These are phyloP conservation scores for Phytophthora idaei DNA, from an alignment of 352 stramenopile species.

Conservation along the genomic window DNA sequence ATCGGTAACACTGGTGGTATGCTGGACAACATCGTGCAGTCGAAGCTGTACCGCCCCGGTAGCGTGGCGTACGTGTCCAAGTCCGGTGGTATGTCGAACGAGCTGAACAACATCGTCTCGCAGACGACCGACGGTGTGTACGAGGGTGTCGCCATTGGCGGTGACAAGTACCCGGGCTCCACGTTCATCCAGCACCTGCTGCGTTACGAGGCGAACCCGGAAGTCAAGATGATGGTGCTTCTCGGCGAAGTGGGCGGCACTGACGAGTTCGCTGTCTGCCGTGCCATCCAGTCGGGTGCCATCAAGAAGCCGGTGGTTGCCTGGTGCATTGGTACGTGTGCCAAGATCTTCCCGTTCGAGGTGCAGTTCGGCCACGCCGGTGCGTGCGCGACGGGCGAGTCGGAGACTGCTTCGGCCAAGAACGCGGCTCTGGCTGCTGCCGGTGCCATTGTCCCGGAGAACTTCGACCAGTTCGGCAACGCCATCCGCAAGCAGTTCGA, in stretches of 20 bases:
- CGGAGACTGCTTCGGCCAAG: constrained; percentile 94
- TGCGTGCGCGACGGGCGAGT: constrained; percentile 92
- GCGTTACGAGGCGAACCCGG: constrained; percentile 95
- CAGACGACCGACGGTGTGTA: constrained; percentile 96
- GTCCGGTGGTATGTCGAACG: constrained; percentile 97
- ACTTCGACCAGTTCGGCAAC: constrained; percentile 96
- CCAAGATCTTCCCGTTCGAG: constrained; percentile 97
- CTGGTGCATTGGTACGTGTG: constrained; percentile 98
- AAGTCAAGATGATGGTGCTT: constrained; percentile 97
- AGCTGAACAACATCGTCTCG: constrained; percentile 98
- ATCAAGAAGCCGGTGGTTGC: constrained; percentile 97
- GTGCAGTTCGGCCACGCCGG: constrained; percentile 97
- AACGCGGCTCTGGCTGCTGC: constrained; percentile 91
- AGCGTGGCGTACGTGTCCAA: constrained; percentile 97
- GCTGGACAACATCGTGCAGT: constrained; percentile 98
- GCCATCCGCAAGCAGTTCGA: constrained; percentile 92
- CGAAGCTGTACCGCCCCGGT: constrained; percentile 95
- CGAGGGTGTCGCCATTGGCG: constrained; percentile 94
- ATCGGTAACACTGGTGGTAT: constrained; percentile 98
- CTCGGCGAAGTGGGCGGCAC: constrained; percentile 95
- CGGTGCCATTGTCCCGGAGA: constrained; percentile 92
- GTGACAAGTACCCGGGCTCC: constrained; percentile 96
- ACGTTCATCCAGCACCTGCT: constrained; percentile 97
- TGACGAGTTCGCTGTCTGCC: constrained; percentile 96
- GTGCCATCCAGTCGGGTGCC: constrained; percentile 91